A percentile compares a stretch with the other conserved stretches of the same genome.
Conservation (phyloP, 1,284 basidiomycete genomes). For the Mycena citricolor region DNA sequence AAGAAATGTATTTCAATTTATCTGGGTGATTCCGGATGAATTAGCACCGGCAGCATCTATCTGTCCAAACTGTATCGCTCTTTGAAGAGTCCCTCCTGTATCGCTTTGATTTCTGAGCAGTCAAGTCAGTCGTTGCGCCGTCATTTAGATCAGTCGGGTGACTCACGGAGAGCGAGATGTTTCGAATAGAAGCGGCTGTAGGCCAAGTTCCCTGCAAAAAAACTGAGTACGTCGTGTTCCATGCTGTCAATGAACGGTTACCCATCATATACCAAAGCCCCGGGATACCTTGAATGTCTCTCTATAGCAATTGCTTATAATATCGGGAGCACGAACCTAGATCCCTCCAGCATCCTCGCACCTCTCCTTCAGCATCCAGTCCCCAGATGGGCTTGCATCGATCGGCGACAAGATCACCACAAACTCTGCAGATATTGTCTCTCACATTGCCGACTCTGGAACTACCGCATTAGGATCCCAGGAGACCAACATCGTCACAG, state of each 20-base stretch:
- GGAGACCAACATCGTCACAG: not conserved
- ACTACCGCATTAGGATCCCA: not conserved
- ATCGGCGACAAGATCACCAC: constrained; percentile 43
- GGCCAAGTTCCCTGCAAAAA: constrained; percentile 17
- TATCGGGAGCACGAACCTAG: constrained; percentile 53
- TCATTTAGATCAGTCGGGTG: not conserved
- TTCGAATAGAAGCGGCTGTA: constrained; percentile 22
- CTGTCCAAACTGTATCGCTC: constrained; percentile 15
- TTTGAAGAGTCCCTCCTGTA: constrained; percentile 21
- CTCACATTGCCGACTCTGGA: constrained; percentile 38
- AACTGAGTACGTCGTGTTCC: no score
- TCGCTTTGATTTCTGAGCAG: constrained; percentile 20
- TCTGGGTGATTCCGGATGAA: no score
- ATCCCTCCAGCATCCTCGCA: constrained; percentile 52
- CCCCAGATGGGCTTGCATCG: constrained; percentile 57
- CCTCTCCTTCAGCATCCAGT: constrained; percentile 62
- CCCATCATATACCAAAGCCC: constrained; percentile 57
- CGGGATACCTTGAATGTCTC: constrained; percentile 49
- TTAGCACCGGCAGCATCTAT: no score
- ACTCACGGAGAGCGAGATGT: constrained; percentile 21
- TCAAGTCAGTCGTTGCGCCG: not conserved
- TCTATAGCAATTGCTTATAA: constrained; percentile 56
- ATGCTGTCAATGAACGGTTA: constrained; percentile 16
- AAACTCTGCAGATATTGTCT: constrained; percentile 40
- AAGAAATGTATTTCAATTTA: no score